These are phyloP conservation scores for Reutealis trisperma DNA, from an alignment of 345 rosid genomes.

Conservation along the genomic window DNA sequence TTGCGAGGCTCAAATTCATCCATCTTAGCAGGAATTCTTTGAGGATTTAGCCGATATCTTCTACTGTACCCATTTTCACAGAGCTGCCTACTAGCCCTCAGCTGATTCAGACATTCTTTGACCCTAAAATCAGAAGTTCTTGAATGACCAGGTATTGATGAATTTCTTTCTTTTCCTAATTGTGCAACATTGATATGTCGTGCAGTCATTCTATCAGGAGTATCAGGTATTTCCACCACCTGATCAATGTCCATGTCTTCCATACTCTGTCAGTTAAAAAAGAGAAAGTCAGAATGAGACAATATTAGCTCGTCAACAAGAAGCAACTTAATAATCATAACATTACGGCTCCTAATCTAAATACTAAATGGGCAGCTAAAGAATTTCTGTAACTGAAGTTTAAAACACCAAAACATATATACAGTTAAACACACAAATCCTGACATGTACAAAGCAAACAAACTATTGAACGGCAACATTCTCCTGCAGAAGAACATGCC, in stretches of 20 bases:
- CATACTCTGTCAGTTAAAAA: constrained; percentile 40
- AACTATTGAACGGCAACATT: neutral
- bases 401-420: neutral
- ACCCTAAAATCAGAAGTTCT: constrained; percentile 31
- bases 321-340: neutral
- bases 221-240: constrained; percentile 64
- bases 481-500: neutral
- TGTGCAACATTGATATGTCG: constrained; percentile 26
- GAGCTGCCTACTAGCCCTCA: constrained; percentile 31
- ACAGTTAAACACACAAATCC: neutral
- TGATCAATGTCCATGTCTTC: constrained; percentile 71
- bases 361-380: neutral
- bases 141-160: constrained; percentile 31
- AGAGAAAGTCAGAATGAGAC: neutral
- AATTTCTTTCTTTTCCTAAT: constrained; percentile 38
- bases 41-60: constrained; percentile 30
- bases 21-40: constrained; percentile 24
- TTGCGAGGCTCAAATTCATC: constrained; percentile 33
- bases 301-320: neutral
- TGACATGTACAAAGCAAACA: neutral
- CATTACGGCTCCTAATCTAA: neutral
- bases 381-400: neutral
- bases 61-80: constrained; percentile 33
- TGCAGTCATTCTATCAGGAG: constrained; percentile 66
- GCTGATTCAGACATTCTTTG: constrained; percentile 36